Conservation (phyloP, 495 filamentous ascomycete species). For the Penicillium mononematosum region DNA sequence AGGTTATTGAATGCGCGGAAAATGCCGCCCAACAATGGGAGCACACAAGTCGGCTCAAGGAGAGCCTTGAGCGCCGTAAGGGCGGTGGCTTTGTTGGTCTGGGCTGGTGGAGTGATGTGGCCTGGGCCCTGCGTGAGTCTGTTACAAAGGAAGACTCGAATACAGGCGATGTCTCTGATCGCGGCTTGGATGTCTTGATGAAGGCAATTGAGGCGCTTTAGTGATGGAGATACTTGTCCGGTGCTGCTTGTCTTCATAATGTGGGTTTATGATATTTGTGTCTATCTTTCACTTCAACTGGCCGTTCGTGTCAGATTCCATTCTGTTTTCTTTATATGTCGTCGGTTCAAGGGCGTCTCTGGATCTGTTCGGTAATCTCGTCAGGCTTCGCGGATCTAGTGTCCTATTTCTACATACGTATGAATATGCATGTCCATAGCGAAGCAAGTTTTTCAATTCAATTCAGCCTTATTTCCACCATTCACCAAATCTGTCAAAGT, state of each 20-base stretch:
- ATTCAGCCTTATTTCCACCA: not conserved
- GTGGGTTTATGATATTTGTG: not conserved
- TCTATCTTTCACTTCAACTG: not conserved
- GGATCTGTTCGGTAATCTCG: not conserved
- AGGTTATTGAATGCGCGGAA: conserved; percentile 84
- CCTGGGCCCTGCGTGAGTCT: conserved; percentile 67
- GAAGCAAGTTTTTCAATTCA: not conserved
- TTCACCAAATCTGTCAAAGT: not conserved
- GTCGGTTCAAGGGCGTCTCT: not conserved
- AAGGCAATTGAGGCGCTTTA: conserved; percentile 77
- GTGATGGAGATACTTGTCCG: conserved; percentile 4
- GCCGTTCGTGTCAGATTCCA: not conserved
- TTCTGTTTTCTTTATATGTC: not conserved
- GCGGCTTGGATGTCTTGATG: conserved; percentile 67
- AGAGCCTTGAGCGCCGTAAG: conserved; percentile 79
- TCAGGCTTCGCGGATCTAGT: not conserved
- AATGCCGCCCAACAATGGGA: conserved; percentile 92
- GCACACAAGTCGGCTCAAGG: conserved; percentile 84
- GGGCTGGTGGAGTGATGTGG: conserved; percentile 88
- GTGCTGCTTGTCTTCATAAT: conserved; percentile 7
- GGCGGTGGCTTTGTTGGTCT: conserved; percentile 76
- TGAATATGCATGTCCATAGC: not conserved
- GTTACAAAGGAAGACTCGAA: conserved; percentile 43
- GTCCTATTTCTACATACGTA: not conserved
- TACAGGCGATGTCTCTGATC: conserved; percentile 42